Base-by-base conservation (phyloP, 768 basidiomycete genomes). In the Pleurotus eryngii region DNA sequence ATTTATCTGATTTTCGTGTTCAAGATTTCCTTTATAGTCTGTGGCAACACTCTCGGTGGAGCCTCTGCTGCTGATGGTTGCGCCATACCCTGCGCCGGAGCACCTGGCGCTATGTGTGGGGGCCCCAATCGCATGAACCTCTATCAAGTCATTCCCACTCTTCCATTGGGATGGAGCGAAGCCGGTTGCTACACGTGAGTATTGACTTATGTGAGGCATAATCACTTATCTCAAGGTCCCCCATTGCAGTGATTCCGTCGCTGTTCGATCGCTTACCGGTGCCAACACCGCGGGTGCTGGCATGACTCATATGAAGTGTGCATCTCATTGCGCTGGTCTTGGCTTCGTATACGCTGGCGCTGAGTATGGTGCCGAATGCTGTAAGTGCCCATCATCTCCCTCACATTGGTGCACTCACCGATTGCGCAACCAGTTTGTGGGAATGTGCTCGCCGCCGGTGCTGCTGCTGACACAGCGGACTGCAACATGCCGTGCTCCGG, bases 21-120 rank as follows among this genome's bases (percentile, higher is more conserved):
- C 14, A 22, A 9, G 6, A 5, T 58, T 27, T 11, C 18, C 24
- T 20, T 14, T 11, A 12, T 46, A 81, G 80, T 77, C 59, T 81
- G 80, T 47, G 79, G 76, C 43, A 73, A 81, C 63, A 50, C 49
- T 5, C 27, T 50, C 11, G 49, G 49, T 3, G 46, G 43, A 17
- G 18, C 22, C 6, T 12, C 46, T n/a, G 45, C 56, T 20, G 24
- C 27, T 37, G 46, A 38, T 8, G 56, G 56, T 18, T 64, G 63
- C 42, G 62, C 60, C 35, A 58, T 62, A 59, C 53, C 63, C 22
- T 64, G 63, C 45, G 49, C 59, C 11, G 61, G 63, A 5, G 54
- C 62, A 42, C 15, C 49, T 5, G 15, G 50, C 1, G 49, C 57
- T 30, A 37, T 43, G 12, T 64, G 63, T 40, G 63, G 63, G 1